Percentiles rank a stretch among this genome's conserved stretches.
Evolutionary conservation across 2,329 filamentous ascomycete species (phyloP).

Genomic region (Acarospora socialis): DNA sequence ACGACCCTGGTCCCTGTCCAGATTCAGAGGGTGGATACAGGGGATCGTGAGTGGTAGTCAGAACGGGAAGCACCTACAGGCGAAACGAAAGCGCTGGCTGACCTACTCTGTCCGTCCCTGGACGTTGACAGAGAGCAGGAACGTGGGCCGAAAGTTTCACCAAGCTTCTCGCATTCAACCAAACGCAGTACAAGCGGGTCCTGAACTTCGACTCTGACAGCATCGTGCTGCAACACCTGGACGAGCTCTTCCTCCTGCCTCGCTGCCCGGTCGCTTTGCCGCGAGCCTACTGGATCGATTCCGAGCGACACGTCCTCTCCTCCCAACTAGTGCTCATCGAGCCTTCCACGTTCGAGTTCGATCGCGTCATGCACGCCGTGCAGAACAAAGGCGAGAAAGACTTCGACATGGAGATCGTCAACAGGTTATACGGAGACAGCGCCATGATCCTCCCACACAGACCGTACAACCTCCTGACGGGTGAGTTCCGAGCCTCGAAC

Average conservation of each 20-base stretch:
- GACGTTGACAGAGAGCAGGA: too few relatives aligned
- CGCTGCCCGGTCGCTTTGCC: constrained; percentile 49
- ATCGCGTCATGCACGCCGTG: constrained; percentile 25
- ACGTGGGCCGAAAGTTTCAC: constrained; percentile 53
- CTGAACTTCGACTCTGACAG: constrained; percentile 50
- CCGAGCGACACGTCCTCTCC: constrained; percentile 39
- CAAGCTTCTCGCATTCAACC: constrained; percentile 55
- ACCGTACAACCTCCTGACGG: constrained; percentile 45
- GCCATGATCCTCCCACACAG: constrained; percentile 51
- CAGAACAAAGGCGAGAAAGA: constrained; percentile 22
- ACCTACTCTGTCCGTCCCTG: constrained; percentile 19
- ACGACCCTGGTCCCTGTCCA: constrained; percentile 36
- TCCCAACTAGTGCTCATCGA: constrained; percentile 49
- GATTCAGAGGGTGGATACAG: constrained; percentile 17
- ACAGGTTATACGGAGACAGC: constrained; percentile 43
- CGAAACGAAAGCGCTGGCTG: constrained; percentile 17
- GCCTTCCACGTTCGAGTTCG: constrained; percentile 40
- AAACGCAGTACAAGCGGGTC: constrained; percentile 46
- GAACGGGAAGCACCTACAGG: too few relatives aligned
- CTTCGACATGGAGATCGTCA: constrained; percentile 56
- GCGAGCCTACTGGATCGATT: constrained; percentile 54
- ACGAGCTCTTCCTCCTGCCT: constrained; percentile 57
- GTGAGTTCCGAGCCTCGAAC: constrained; percentile 45
- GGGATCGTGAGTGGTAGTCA: constrained; percentile 7
- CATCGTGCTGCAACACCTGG: constrained; percentile 47